Conservation (phyloP, 306 rosid genomes). For the Inga oerstediana region DNA sequence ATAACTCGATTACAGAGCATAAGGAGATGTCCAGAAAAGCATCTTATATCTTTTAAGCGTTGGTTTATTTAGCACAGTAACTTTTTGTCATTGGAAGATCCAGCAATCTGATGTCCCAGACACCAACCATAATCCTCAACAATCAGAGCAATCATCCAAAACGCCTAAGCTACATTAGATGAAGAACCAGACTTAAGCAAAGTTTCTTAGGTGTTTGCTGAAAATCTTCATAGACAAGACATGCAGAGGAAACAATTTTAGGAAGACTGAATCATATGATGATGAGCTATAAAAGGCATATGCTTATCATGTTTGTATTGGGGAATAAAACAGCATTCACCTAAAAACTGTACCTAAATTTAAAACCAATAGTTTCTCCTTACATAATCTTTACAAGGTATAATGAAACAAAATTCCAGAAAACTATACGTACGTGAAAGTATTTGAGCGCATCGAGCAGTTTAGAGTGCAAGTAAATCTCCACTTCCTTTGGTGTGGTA, state of each 20-base stretch:
- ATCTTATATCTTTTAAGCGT: background rate
- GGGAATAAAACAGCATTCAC: background rate
- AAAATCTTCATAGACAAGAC: background rate
- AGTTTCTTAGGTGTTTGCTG: background rate
- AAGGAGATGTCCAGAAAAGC: background rate
- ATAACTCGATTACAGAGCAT: background rate
- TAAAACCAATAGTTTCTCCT: background rate
- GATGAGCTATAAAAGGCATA: background rate
- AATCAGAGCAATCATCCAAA: conserved; percentile 18
- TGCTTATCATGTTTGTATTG: background rate
- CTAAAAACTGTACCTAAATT: background rate
- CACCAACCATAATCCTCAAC: conserved; percentile 1
- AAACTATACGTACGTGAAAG: conserved; percentile 60
- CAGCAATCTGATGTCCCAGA: conserved; percentile 23
- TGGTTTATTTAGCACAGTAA: background rate
- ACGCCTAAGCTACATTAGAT: background rate
- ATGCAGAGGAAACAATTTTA: background rate
- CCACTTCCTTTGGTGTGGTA: conserved; percentile 46
- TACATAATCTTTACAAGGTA: background rate
- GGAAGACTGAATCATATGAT: background rate
- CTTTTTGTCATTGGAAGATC: background rate
- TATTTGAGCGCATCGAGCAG: conserved; percentile 76
- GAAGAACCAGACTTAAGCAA: background rate
- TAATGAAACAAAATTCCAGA: conserved; percentile 15
- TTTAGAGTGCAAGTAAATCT: conserved; percentile 62